A percentile compares a stretch with the other conserved stretches of the same genome.
phyloP scores from a whole-genome alignment of 148 eudicot genomes.

The Fagopyrum esculentum region DNA sequence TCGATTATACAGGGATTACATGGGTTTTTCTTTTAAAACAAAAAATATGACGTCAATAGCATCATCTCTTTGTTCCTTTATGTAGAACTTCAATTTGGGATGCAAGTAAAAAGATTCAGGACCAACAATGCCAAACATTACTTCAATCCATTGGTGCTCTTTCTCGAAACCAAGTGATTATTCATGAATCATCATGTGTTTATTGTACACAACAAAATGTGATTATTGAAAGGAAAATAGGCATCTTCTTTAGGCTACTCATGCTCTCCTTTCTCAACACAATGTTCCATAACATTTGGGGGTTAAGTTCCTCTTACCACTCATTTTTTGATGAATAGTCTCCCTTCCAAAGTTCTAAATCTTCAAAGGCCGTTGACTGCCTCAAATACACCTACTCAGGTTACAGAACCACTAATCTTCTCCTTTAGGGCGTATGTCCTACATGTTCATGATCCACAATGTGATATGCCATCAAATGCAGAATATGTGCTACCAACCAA shows the following conservation, averaged over 20 bases:
- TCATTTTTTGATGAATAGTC: background rate
- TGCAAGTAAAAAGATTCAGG: too few relatives aligned
- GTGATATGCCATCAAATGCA: too few relatives aligned
- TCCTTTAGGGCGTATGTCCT: too few relatives aligned
- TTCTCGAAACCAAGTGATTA: background rate
- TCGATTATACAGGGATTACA: background rate
- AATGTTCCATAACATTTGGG: background rate
- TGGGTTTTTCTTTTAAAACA: background rate
- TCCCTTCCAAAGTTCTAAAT: too few relatives aligned
- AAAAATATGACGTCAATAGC: background rate
- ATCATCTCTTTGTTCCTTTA: background rate
- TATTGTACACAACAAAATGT: background rate
- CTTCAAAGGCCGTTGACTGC: too few relatives aligned
- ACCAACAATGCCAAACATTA: too few relatives aligned
- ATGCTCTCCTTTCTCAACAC: background rate
- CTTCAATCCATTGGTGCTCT: background rate
- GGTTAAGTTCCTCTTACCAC: too few relatives aligned
- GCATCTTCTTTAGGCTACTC: background rate
- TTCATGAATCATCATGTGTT: slow-evolving; percentile 4
- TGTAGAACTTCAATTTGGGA: too few relatives aligned
- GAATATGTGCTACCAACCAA: background rate
- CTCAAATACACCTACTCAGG: too few relatives aligned
- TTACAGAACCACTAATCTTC: too few relatives aligned
- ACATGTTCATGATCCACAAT: too few relatives aligned
- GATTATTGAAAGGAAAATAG: background rate